Conservation (phyloP, 768 basidiomycete species). For the Suillus spraguei region DNA sequence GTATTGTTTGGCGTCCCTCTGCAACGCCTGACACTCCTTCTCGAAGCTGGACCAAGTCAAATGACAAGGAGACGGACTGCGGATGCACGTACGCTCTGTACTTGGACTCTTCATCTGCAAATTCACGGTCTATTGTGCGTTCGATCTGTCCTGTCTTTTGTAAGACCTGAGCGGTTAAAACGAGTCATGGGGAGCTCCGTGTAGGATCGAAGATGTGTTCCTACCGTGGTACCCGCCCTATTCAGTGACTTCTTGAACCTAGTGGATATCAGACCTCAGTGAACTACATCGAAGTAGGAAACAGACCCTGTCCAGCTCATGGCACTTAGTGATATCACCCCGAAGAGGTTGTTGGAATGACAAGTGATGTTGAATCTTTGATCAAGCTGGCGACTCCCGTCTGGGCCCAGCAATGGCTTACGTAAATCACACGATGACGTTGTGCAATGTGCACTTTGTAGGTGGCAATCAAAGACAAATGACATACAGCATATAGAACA, state of each 20-base stretch:
- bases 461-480: too few species aligned
- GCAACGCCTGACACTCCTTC: slow-evolving; percentile 91
- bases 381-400: neutral
- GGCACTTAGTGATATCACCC: neutral
- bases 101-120: slow-evolving; percentile 88
- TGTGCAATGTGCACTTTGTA: neutral
- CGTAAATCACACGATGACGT: neutral
- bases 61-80: slow-evolving; percentile 7
- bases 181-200: slow-evolving; percentile 49
- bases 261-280: slow-evolving; percentile 11
- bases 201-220: slow-evolving; percentile 67
- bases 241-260: slow-evolving; percentile 95
- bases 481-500: neutral
- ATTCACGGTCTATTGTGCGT: slow-evolving; percentile 92
- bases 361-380: neutral
- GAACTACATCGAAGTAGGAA: slow-evolving; percentile 3
- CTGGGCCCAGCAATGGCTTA: neutral
- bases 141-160: slow-evolving; percentile 99
- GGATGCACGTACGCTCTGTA: slow-evolving; percentile 73
- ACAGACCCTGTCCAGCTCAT: slow-evolving; percentile 64
- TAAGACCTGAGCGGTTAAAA: slow-evolving; percentile 58
- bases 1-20: slow-evolving; percentile 95
- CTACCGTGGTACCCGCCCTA: slow-evolving; percentile 87
- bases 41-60: slow-evolving; percentile 65
- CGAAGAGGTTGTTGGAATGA: neutral